Evolutionary conservation across 108 stramenopile species (phyloP).

Genomic region (Discostella stelligeroides): DNA sequence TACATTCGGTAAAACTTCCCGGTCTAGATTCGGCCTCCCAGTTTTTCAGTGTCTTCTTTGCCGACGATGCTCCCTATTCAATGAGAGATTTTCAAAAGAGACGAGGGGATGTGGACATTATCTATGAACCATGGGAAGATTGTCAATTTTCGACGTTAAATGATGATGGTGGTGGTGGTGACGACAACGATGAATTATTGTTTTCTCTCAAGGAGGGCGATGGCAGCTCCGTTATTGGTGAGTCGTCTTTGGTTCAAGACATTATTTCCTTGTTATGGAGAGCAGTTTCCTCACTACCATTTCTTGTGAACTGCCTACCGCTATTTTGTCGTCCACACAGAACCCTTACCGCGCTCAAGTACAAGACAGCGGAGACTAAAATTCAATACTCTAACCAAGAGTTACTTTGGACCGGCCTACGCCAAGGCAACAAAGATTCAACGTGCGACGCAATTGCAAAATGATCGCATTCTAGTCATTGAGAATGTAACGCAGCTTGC

Average conservation of each 20-base stretch:
- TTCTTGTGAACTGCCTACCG: neutral
- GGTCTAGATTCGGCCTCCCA: constrained; percentile 62
- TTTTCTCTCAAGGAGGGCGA: constrained; percentile 14
- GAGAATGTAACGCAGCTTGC: constrained; percentile 66
- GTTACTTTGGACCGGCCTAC: constrained; percentile 80
- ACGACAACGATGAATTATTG: neutral
- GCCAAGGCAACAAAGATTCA: constrained; percentile 76
- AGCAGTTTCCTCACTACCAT: constrained; percentile 7
- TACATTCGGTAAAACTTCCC: constrained; percentile 55
- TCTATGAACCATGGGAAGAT: constrained; percentile 66
- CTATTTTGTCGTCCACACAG: neutral
- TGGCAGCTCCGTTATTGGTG: neutral
- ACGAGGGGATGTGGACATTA: constrained; percentile 72
- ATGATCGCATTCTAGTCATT: constrained; percentile 58
- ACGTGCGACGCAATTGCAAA: constrained; percentile 58
- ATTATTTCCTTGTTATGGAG: no score
- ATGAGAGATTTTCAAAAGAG: constrained; percentile 76
- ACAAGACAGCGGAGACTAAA: constrained; percentile 52
- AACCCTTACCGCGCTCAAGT: constrained; percentile 16
- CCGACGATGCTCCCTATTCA: constrained; percentile 78
- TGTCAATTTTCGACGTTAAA: neutral
- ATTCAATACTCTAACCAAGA: constrained; percentile 78
- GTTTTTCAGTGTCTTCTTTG: constrained; percentile 82
- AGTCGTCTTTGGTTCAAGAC: neutral
- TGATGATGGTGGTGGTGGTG: neutral